phyloP scores from a whole-genome alignment of 306 rosid species.

The Casuarina cunninghamiana region DNA sequence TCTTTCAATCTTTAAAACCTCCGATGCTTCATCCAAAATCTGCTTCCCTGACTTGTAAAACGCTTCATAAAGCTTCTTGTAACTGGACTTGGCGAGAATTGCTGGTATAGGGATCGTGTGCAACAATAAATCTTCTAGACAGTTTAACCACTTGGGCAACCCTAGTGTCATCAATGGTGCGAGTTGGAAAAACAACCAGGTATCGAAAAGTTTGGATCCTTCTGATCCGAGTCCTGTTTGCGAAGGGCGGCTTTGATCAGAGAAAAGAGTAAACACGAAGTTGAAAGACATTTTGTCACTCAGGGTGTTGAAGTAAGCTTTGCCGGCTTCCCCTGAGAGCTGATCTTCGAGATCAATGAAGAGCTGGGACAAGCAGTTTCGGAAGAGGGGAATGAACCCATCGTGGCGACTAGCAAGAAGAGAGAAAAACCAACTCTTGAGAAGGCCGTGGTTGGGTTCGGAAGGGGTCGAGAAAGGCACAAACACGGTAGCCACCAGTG shows the following conservation, averaged over 20 bases:
- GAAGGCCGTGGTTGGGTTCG: slow-evolving; percentile 46
- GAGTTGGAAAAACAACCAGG: slow-evolving; percentile 57
- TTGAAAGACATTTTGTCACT: slow-evolving; percentile 37
- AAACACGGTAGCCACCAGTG: slow-evolving; percentile 70
- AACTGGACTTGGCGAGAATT: slow-evolving; percentile 40
- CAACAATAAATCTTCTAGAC: slow-evolving; percentile 48
- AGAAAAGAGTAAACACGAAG: slow-evolving; percentile 46
- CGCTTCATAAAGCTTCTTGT: slow-evolving; percentile 49
- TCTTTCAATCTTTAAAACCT: neutral
- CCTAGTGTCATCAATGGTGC: slow-evolving; percentile 50
- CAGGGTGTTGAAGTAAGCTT: slow-evolving; percentile 31
- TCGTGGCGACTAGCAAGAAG: slow-evolving; percentile 36
- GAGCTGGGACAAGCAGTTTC: slow-evolving; percentile 19
- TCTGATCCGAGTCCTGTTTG: slow-evolving; percentile 25
- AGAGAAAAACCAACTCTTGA: slow-evolving; percentile 45
- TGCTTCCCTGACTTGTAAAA: slow-evolving; percentile 25
- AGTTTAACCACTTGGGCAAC: slow-evolving; percentile 37
- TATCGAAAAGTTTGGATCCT: slow-evolving; percentile 33
- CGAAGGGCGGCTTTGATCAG: slow-evolving; percentile 31
- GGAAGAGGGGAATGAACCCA: slow-evolving; percentile 51
- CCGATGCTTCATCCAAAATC: slow-evolving; percentile 57
- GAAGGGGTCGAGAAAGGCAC: slow-evolving; percentile 66
- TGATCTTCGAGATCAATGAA: slow-evolving; percentile 40
- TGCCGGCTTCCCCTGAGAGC: neutral
- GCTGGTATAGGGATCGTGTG: slow-evolving; percentile 53